These are phyloP conservation scores for Cylindrotheca fusiformis DNA, from an alignment of 108 stramenopile species.

Conservation along the genomic window DNA sequence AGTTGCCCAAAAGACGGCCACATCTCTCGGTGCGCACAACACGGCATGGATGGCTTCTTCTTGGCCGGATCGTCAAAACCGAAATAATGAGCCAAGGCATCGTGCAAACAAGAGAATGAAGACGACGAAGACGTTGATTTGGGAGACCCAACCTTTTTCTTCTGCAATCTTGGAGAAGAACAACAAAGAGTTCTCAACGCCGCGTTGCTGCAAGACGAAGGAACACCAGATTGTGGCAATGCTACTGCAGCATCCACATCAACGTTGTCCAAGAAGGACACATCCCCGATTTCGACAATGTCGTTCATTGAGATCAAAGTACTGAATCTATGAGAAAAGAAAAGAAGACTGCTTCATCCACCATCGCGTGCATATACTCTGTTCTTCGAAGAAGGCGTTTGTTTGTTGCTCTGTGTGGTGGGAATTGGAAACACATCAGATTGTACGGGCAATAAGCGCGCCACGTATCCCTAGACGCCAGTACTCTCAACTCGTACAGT, in stretches of 20 bases:
- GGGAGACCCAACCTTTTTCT: neutral
- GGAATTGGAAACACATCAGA: too few species aligned
- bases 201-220: neutral
- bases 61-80: conserved; percentile 43
- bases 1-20: conserved; percentile 92
- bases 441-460: too few species aligned
- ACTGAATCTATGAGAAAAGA: neutral
- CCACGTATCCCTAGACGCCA: too few species aligned
- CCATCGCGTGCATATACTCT: neutral
- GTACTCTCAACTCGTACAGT: too few species aligned
- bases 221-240: neutral
- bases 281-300: conserved; percentile 22
- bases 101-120: conserved; percentile 6
- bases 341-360: neutral
- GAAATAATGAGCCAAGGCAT: conserved; percentile 33
- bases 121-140: neutral
- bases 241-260: conserved; percentile 38
- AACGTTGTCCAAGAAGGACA: conserved; percentile 26
- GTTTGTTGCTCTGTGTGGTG: too few species aligned
- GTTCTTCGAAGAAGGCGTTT: too few species aligned
- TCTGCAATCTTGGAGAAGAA: neutral
- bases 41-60: conserved; percentile 29
- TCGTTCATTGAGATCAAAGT: neutral
- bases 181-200: neutral
- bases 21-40: conserved; percentile 41